Percentiles rank a stretch among this genome's conserved stretches.
Conservation (phyloP, 164 flowering plant species). For the Sextonia rubra region DNA sequence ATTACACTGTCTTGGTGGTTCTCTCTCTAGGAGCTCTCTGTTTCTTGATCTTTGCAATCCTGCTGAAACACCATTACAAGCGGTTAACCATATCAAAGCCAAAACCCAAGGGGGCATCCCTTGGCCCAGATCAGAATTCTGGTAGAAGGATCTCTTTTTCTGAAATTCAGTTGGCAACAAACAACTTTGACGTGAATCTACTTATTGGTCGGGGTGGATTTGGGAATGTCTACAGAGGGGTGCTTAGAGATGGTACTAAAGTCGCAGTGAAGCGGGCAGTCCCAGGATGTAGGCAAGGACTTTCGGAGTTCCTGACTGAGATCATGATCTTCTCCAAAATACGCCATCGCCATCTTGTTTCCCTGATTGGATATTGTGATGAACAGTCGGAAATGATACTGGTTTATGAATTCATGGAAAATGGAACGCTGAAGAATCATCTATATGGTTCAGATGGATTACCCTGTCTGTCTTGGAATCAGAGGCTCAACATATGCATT, state of each 20-base stretch:
- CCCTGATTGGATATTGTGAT: constrained; percentile 9
- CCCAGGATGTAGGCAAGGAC: not conserved
- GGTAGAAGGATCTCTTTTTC: constrained; percentile 3
- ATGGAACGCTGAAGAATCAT: constrained; percentile 17
- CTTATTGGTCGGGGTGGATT: not conserved
- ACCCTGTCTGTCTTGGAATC: constrained; percentile 27
- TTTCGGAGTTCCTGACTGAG: not conserved
- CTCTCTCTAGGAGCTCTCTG: too few relatives aligned
- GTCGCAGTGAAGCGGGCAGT: not conserved
- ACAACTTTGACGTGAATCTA: constrained; percentile 9
- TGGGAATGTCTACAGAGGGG: constrained; percentile 1
- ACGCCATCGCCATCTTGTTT: constrained; percentile 27
- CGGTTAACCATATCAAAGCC: too few relatives aligned
- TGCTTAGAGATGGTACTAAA: not conserved
- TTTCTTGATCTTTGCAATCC: too few relatives aligned
- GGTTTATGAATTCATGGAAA: constrained; percentile 21
- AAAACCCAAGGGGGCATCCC: constrained; percentile 21
- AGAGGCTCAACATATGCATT: constrained; percentile 27
- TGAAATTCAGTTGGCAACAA: constrained; percentile 12
- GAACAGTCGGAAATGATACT: constrained; percentile 17
- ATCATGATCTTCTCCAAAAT: constrained; percentile 1
- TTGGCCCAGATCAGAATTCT: constrained; percentile 30
- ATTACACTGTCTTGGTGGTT: too few relatives aligned
- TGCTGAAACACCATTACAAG: too few relatives aligned
- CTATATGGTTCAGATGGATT: constrained; percentile 21